Evolutionary conservation across 306 rosid genomes (phyloP).

Genomic region (Mimosa pudica): DNA sequence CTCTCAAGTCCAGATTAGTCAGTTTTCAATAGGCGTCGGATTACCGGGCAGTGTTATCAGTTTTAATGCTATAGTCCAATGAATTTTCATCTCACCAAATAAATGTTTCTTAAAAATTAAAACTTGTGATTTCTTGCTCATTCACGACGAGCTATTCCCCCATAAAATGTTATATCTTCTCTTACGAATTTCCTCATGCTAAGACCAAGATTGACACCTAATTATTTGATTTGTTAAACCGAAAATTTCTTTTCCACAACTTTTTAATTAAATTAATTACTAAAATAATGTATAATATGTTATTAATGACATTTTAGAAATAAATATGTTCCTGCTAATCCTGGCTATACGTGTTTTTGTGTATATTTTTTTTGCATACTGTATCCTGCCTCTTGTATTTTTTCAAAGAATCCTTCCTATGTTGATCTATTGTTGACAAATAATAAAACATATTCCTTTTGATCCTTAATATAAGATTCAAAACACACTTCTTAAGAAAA

Average conservation of each 20-base stretch:
- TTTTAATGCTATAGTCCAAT: too few relatives aligned
- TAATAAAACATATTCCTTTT: too few relatives aligned
- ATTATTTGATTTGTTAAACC: neutral
- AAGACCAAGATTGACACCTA: neutral
- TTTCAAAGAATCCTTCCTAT: neutral
- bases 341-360: neutral
- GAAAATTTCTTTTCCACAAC: neutral
- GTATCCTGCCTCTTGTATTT: neutral
- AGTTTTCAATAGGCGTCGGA: too few relatives aligned
- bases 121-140: too few relatives aligned
- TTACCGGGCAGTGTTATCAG: too few relatives aligned
- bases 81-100: too few relatives aligned
- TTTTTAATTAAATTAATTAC: neutral
- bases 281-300: neutral
- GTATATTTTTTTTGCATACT: neutral
- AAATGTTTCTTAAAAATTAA: too few relatives aligned
- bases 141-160: neutral
- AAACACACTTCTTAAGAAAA: too few relatives aligned
- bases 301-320: neutral
- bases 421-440: neutral
- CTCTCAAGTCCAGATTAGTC: too few relatives aligned
- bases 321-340: neutral
- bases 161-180: neutral
- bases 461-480: too few relatives aligned
- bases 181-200: neutral